Conservation (phyloP, 805 yeast species). For the Candida maesae region DNA sequence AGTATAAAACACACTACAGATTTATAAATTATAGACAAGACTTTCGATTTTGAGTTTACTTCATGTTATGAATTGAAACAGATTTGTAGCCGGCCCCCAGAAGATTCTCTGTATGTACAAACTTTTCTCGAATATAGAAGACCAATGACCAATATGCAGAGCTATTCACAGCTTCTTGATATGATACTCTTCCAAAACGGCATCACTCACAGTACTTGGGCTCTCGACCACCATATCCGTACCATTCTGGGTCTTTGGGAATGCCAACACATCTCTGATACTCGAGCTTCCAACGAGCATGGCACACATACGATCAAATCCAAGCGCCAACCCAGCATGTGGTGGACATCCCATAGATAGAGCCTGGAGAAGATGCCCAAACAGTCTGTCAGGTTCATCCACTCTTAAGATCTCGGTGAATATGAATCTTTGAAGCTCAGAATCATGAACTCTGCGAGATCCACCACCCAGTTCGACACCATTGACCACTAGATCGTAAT, state of each 20-base stretch:
- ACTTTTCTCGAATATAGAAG: too few relatives aligned
- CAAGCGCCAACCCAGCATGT: constrained; percentile 95
- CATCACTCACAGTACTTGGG: constrained; percentile 61
- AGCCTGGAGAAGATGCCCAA: constrained; percentile 84
- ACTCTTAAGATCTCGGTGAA: constrained; percentile 64
- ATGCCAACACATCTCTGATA: constrained; percentile 91
- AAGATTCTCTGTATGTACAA: too few relatives aligned
- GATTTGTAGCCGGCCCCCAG: too few relatives aligned
- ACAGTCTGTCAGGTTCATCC: constrained; percentile 52
- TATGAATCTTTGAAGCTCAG: constrained; percentile 69
- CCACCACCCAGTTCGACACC: constrained; percentile 99
- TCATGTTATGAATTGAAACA: too few relatives aligned
- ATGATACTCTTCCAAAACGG: constrained; percentile 52
- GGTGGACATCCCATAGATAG: constrained; percentile 95
- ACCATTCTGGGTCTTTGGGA: constrained; percentile 91
- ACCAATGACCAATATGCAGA: too few relatives aligned
- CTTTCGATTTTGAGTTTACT: too few relatives aligned
- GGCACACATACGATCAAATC: constrained; percentile 90
- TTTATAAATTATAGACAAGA: too few relatives aligned
- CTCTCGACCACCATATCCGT: constrained; percentile 83
- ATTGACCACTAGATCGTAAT: constrained; percentile 88
- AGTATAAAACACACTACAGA: not conserved
- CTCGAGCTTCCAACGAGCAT: constrained; percentile 75
- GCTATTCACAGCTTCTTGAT: constrained; percentile 33
- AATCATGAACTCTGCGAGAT: constrained; percentile 89